Conservation (phyloP, 148 eudicot species). For the Tetragonia tetragonoides region DNA sequence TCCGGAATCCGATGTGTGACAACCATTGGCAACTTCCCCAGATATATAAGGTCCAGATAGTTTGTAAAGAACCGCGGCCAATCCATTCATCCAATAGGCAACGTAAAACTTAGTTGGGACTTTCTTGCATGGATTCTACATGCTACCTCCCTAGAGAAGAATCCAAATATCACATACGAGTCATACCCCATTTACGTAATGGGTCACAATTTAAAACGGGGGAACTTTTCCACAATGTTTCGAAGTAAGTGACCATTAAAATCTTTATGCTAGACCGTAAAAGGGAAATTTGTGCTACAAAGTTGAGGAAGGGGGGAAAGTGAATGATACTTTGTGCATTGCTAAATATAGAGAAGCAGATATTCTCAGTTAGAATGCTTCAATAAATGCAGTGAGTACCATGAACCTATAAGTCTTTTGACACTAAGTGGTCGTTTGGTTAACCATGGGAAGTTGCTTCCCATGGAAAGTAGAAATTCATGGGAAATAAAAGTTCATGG, state of each 20-base stretch:
- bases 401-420: neutral
- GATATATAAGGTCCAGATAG: too few species aligned
- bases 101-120: neutral
- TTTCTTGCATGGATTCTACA: neutral
- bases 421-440: too few species aligned
- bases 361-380: neutral
- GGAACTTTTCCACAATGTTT: neutral
- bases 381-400: too few species aligned
- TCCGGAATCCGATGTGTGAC: too few species aligned
- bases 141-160: neutral
- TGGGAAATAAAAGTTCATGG: too few species aligned
- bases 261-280: neutral
- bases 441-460: too few species aligned
- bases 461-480: too few species aligned
- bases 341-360: neutral
- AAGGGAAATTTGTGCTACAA: neutral
- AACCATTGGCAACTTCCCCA: too few species aligned
- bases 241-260: neutral
- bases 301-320: neutral
- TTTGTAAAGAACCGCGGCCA: too few species aligned
- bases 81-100: neutral
- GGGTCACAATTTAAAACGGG: neutral
- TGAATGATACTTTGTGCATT: too few species aligned
- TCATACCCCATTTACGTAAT: too few species aligned
- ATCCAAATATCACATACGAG: neutral